phyloP scores from a whole-genome alignment of 1,284 basidiomycete species.

The Cryptococcus sp. region DNA sequence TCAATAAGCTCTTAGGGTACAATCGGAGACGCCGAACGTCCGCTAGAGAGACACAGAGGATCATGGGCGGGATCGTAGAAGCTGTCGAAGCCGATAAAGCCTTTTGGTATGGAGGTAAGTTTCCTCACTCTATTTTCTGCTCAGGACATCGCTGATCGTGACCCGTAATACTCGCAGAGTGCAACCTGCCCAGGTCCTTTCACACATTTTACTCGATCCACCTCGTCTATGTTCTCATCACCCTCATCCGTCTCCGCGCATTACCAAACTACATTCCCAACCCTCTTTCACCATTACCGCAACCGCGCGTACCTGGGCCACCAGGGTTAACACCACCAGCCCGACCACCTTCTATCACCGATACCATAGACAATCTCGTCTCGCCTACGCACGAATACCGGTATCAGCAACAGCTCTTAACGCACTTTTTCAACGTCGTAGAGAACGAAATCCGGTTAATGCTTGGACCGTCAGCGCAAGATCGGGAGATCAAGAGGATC shows the following conservation, averaged over 20 bases:
- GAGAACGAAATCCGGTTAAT: slow-evolving; percentile 86
- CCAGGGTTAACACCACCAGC: slow-evolving; percentile 13
- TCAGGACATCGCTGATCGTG: not conserved
- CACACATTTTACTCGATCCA: slow-evolving; percentile 98
- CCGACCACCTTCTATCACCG: slow-evolving; percentile 55
- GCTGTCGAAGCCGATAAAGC: slow-evolving; percentile 53
- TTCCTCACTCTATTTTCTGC: not conserved
- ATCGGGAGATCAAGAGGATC: slow-evolving; percentile 62
- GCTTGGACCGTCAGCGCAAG: slow-evolving; percentile 62
- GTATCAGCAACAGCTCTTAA: slow-evolving; percentile 60
- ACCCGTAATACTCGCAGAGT: slow-evolving; percentile 60
- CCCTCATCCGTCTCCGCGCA: slow-evolving; percentile 82
- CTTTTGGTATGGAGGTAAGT: slow-evolving; percentile 55
- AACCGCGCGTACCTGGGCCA: slow-evolving; percentile 12
- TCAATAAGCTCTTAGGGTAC: slow-evolving; percentile 59
- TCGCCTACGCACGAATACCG: slow-evolving; percentile 54
- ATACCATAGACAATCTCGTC: slow-evolving; percentile 7
- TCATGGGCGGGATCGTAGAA: slow-evolving; percentile 58
- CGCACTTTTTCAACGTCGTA: slow-evolving; percentile 94
- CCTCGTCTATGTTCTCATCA: slow-evolving; percentile 89
- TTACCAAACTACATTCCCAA: slow-evolving; percentile 59
- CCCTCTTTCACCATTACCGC: slow-evolving; percentile 47
- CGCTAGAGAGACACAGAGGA: slow-evolving; percentile 58
- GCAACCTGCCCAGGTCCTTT: slow-evolving; percentile 85
- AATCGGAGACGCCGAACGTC: slow-evolving; percentile 57